Conservation (phyloP, 495 filamentous ascomycete species). For the Tuber umbilicatum region DNA sequence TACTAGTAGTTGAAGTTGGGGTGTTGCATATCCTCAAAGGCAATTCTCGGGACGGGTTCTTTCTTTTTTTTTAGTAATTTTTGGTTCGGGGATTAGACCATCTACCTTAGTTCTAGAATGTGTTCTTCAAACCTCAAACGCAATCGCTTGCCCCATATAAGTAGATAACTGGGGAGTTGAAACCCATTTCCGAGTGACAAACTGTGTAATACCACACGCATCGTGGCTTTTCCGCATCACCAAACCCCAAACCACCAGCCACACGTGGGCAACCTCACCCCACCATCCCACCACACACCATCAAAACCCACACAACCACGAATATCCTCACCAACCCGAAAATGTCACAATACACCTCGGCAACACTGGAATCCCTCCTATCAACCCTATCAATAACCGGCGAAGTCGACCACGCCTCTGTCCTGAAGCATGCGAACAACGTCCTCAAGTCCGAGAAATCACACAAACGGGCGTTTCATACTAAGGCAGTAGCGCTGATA, state of each 20-base stretch:
- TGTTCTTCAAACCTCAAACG: neutral
- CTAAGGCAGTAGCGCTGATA: conserved; percentile 75
- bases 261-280: neutral
- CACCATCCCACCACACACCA: neutral
- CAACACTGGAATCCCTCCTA: conserved; percentile 38
- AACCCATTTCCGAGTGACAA: neutral
- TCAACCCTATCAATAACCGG: conserved; percentile 47
- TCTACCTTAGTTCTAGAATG: neutral
- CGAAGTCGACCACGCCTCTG: conserved; percentile 63
- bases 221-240: neutral
- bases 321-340: neutral
- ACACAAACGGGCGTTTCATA: conserved; percentile 64
- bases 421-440: conserved; percentile 64
- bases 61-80: neutral
- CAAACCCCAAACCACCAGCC: neutral
- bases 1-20: neutral
- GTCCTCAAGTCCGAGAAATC: conserved; percentile 57
- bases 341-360: conserved; percentile 36
- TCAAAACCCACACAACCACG: neutral
- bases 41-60: neutral
- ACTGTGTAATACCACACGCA: neutral
- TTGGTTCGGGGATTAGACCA: neutral
- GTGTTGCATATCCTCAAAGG: neutral
- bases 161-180: neutral
- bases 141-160: neutral